phyloP scores from a whole-genome alignment of 2,329 filamentous ascomycete genomes.

The Setomelanomma holmii region DNA sequence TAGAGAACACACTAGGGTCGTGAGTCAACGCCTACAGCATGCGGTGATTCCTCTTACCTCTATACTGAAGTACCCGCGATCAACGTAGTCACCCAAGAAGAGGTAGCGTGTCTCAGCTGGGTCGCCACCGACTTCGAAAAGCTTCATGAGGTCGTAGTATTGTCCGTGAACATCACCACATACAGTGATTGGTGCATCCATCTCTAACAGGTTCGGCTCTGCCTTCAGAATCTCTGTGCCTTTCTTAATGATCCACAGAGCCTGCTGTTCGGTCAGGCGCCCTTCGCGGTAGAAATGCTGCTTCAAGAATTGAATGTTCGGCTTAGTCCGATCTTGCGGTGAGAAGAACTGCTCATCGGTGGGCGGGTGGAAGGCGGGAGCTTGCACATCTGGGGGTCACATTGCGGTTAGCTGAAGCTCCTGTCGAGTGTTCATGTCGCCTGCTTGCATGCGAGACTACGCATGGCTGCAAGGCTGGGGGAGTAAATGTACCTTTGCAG shows the following conservation, averaged over 20 bases:
- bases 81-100: conserved; percentile 97
- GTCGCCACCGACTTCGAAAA: conserved; percentile 97
- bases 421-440: conserved; percentile 15
- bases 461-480: conserved; percentile 1
- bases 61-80: conserved; percentile 98
- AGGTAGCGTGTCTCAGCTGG: conserved; percentile 95
- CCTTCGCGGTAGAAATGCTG: conserved; percentile 98
- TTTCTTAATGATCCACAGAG: conserved; percentile 89
- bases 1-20: conserved; percentile 81
- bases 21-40: conserved; percentile 37
- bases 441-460: conserved; percentile 3
- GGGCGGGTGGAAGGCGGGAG: conserved; percentile 90
- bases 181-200: conserved; percentile 98
- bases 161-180: conserved; percentile 98
- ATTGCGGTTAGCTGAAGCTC: conserved; percentile 33
- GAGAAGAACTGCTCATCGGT: conserved; percentile 95
- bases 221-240: conserved; percentile 86
- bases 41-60: conserved; percentile 62
- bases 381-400: conserved; percentile 81
- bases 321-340: conserved; percentile 83
- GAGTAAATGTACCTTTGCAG: conserved; percentile 82
- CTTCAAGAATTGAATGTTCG: conserved; percentile 92
- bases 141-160: conserved; percentile 99
- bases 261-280: conserved; percentile 95
- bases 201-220: conserved; percentile 96